phyloP scores from a whole-genome alignment of 148 eudicot species.

The Amaranthus palmeri region DNA sequence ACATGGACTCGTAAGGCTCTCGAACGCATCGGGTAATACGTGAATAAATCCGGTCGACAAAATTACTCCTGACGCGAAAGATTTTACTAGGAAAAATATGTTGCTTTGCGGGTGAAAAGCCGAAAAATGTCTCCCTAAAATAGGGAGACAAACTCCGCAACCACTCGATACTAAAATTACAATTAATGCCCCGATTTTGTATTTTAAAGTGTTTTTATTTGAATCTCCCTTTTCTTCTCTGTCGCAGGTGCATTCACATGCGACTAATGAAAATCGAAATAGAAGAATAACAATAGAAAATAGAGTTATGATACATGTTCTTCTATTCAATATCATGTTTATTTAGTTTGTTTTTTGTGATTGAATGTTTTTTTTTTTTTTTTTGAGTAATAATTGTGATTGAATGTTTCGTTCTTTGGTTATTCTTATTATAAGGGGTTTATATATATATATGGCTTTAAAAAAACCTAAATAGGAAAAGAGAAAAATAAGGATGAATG shows the following conservation, averaged over 20 bases:
- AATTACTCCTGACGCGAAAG: conserved; percentile 46
- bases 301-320: too few species aligned
- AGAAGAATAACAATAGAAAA: too few species aligned
- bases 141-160: conserved; percentile 30
- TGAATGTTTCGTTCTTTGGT: too few species aligned
- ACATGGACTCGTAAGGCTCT: conserved; percentile 29
- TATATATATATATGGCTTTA: too few species aligned
- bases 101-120: conserved; percentile 23
- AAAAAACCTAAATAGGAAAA: too few species aligned
- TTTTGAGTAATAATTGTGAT: too few species aligned
- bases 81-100: conserved; percentile 31
- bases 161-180: conserved; percentile 22
- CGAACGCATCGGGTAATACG: conserved; percentile 34
- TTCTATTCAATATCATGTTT: too few species aligned
- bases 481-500: too few species aligned
- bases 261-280: too few species aligned
- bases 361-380: too few species aligned
- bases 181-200: conserved; percentile 29
- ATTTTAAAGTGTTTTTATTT: conserved; percentile 1
- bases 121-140: conserved; percentile 23
- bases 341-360: too few species aligned
- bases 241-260: conserved; percentile 23
- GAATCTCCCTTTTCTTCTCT: background rate
- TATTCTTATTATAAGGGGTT: too few species aligned
- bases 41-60: conserved; percentile 36